Conservation (phyloP, 768 basidiomycete species). For the Phanerodontia chrysosporium region DNA sequence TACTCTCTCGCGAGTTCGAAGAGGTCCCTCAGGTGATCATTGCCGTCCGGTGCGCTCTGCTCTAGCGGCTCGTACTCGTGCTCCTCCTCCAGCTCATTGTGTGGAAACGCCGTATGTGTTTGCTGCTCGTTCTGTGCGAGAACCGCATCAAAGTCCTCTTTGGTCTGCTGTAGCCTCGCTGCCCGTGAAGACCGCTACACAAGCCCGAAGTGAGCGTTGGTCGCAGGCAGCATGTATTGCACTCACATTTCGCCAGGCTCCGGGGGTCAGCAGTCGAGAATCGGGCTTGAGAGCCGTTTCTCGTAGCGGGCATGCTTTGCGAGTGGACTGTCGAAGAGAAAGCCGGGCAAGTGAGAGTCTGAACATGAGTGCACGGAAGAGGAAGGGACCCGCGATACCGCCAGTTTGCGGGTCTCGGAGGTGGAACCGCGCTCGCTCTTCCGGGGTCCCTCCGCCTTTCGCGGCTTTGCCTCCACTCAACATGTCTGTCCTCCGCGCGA, state of each 20-base stretch:
- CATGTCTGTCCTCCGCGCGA: neutral
- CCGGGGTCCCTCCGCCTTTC: neutral
- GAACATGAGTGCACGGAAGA: neutral
- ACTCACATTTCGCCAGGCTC: too few relatives aligned
- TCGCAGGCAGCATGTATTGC: too few relatives aligned
- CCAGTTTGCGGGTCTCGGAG: neutral
- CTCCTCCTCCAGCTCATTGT: too few relatives aligned
- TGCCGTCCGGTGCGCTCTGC: neutral
- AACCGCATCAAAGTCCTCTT: too few relatives aligned
- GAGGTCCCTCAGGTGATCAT: neutral
- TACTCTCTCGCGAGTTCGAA: neutral
- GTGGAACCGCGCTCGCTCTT: neutral
- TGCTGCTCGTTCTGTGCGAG: too few relatives aligned
- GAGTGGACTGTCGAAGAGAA: neutral
- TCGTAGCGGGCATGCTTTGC: neutral
- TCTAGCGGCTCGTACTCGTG: neutral
- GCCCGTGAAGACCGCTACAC: too few relatives aligned
- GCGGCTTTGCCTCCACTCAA: neutral
- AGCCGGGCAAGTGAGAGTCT: neutral
- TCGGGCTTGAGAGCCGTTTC: too few relatives aligned
- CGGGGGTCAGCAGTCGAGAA: too few relatives aligned
- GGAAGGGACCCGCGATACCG: too few relatives aligned
- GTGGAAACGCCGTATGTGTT: too few relatives aligned
- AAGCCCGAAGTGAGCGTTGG: too few relatives aligned
- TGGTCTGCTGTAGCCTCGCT: too few relatives aligned